Evolutionary conservation across 495 filamentous ascomycete species (phyloP).

Genomic region (Neurospora cerealis): DNA sequence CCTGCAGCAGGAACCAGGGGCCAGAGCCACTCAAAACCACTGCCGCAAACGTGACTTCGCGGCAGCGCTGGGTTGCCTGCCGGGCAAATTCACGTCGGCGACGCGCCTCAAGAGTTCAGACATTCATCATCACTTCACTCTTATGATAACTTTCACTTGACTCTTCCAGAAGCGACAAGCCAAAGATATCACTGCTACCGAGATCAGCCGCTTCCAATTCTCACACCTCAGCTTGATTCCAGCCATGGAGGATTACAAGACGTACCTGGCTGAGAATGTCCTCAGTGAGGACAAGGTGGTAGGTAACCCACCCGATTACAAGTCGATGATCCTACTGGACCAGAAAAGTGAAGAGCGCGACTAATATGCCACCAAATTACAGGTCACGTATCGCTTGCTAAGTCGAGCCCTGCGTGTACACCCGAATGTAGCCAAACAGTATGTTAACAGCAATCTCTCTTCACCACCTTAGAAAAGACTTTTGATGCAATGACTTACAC

Average conservation of each 20-base stretch:
- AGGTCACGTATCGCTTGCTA: slow-evolving; percentile 81
- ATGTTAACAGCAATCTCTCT: background rate
- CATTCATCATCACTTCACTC: background rate
- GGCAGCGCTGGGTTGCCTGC: background rate
- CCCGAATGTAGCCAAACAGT: slow-evolving; percentile 47
- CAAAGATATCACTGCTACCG: background rate
- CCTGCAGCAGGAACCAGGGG: background rate
- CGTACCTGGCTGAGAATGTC: slow-evolving; percentile 64
- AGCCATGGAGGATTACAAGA: slow-evolving; percentile 48
- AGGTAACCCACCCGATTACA: slow-evolving; percentile 18
- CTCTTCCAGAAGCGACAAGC: background rate
- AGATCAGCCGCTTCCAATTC: background rate
- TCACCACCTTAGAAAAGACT: background rate
- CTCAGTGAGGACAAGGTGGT: slow-evolving; percentile 70
- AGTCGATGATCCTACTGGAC: background rate
- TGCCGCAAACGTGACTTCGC: slow-evolving; percentile 19
- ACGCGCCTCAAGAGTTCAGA: slow-evolving; percentile 1
- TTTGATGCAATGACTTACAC: background rate
- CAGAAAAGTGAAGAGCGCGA: background rate
- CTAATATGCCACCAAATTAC: background rate
- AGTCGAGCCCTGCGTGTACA: slow-evolving; percentile 73
- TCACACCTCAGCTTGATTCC: background rate
- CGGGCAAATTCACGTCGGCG: background rate
- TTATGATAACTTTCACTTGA: background rate
- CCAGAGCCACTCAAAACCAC: slow-evolving; percentile 7